Percentiles rank a stretch among this genome's conserved stretches.
Conservation (phyloP, 768 basidiomycete genomes). For the Lactarius sp. region DNA sequence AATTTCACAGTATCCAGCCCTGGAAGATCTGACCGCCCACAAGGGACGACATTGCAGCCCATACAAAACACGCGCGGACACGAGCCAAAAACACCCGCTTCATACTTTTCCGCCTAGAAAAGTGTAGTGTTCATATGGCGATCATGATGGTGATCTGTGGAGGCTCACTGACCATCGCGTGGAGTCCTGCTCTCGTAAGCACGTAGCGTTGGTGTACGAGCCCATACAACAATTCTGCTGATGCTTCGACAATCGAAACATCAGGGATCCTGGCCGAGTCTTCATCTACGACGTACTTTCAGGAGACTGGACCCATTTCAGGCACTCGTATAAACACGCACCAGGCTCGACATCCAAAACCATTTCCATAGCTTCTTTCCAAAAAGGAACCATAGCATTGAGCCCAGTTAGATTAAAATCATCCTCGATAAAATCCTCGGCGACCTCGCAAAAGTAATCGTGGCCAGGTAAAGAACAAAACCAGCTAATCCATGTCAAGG, state of each 20-base stretch:
- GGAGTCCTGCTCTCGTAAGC: conserved; percentile 87
- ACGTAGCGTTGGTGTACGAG: conserved; percentile 98
- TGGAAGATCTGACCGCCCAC: conserved; percentile 92
- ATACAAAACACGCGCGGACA: conserved; percentile 96
- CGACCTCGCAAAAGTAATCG: conserved; percentile 97
- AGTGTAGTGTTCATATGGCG: conserved; percentile 7
- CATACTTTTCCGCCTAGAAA: conserved; percentile 89
- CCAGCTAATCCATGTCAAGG: conserved; percentile 94
- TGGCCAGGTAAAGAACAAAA: conserved; percentile 93
- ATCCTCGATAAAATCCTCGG: conserved; percentile 99
- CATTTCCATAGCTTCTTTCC: conserved; percentile 99
- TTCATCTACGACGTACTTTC: conserved; percentile 52
- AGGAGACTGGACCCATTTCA: conserved; percentile 17
- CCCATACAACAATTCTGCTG: conserved; percentile 95
- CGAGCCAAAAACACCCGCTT: conserved; percentile 82
- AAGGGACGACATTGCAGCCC: conserved; percentile 85
- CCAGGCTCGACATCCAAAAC: conserved; percentile 98
- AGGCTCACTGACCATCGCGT: conserved; percentile 72
- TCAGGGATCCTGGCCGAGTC: conserved; percentile 96
- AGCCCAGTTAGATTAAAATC: conserved; percentile 98
- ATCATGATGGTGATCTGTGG: conserved; percentile 19
- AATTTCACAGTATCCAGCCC: conserved; percentile 97
- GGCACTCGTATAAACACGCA: conserved; percentile 38
- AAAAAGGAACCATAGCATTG: conserved; percentile 95
- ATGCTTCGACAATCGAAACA: conserved; percentile 96